Base-by-base conservation (phyloP, 1,139 yeast species). In the Kluyveromyces marxianus region DNA sequence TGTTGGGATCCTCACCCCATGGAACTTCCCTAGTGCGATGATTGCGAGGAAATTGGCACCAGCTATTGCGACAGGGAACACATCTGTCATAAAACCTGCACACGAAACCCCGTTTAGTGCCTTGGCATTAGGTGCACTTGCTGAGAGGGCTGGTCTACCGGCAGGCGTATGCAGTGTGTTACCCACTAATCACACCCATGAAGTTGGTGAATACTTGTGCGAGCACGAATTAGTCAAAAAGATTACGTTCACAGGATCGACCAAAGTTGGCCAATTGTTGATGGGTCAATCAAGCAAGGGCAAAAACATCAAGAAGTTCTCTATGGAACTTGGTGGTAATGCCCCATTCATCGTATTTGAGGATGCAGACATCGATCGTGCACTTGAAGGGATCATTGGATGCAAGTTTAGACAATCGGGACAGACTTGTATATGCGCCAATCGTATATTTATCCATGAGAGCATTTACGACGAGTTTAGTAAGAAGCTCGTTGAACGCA, bases 21-120 rank as follows among this genome's bases (percentile, higher is more conserved):
- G 85, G 85, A 80, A 80, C 59, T 80, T 79, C 66, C 86, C 86
- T 44, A 65, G 79, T 50, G 73, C 78, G 51, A 79, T 80, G 81
- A 74, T 79, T 38, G 68, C 78, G 10, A 79, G 86, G 83, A 81
- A 80, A 62, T 68, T 79, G 44, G 80, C 79, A 48, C 83, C 84
- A 42, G 84, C 82, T 30, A 65, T 80, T 49, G 82, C 82, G 41
- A 75, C 84, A 51, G 84, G 84, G 57, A 79, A 80, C 62, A 72
- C 81, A 27, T 70, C 80, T 54, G 81, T 80, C 45, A 74, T 80
- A 62, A 79, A 80, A 58, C 70, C 83, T 37, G 77, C 83, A 45
- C 84, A 79, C 63, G 70, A 78, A 46, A 79, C 87, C 25, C 86
- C 87, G 44, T 69, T 81, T 52, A 77, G 83, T 35, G 75, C 82